Base-by-base conservation (phyloP, 441 rosid genomes). In the Croton laevigatus region DNA sequence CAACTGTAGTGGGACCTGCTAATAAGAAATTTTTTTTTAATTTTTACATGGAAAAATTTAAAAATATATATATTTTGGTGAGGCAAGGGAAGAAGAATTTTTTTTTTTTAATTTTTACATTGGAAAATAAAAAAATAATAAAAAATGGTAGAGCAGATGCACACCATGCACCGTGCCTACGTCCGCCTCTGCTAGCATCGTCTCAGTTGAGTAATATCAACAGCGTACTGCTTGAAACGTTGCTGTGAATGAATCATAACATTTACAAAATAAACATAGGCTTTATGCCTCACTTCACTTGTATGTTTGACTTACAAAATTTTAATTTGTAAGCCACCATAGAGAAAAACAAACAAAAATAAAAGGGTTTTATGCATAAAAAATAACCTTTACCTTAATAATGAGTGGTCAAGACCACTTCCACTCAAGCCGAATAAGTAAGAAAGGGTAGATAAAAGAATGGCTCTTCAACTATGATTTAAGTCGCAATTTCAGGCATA, bases 341-440 rank as follows among this genome's bases (percentile, higher is more conserved):
- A 10, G 42, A 11, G n/a, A 34, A 42, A 62, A 42, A 44, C 0
- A 2, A 45, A 12, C n/a, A 32, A 22, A 16, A 8, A 14, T 3
- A 48, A 48, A 12, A 4, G 4, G 37, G 22, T 8, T 8, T 22
- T 51, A 20, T 2, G 62, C 8, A 53, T 5, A 32, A 62, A 51
- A 42, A 19, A 65, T 74, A 69, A 83, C 77, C 84, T 81, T 70
- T 65, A 66, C 58, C 71, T 72, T 70, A 51, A 73, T 51, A 40
- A 67, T 1, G 37, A 58, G 68, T 19, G 23, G 65, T 22, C 71
- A 48, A 69, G 68, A 13, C 63, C 58, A 44, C 37, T 40, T 63
- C 72, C 62, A 69, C 74, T 84, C 88, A 89, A 74, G 86, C 71
- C 66, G 86, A 84, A 69, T 81, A 85, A 65, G 80, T 62, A 60